Conservation (phyloP, 73 alveolate species). For the Urostyla sp. region DNA sequence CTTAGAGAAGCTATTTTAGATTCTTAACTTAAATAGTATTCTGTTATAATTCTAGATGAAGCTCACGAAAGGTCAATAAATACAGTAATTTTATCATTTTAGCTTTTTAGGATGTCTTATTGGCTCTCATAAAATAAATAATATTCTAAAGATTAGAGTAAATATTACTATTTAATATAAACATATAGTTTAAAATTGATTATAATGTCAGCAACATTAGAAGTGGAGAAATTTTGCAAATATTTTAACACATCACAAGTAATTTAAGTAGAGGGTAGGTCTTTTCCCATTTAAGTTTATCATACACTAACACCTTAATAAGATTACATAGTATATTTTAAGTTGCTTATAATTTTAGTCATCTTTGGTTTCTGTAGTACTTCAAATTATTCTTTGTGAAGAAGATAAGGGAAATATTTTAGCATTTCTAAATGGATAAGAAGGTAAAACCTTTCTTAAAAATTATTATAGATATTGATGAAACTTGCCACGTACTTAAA, state of each 20-base stretch:
- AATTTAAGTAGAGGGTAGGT: constrained; percentile 83
- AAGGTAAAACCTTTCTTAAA: no score
- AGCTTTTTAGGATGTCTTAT: constrained; percentile 96
- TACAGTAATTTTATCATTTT: no score
- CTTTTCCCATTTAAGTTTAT: constrained; percentile 80
- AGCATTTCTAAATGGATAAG: constrained; percentile 95
- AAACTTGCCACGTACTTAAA: constrained; percentile 78
- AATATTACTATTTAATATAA: background rate
- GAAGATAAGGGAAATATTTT: constrained; percentile 91
- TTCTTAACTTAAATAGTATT: constrained; percentile 85
- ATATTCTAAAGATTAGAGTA: constrained; percentile 62
- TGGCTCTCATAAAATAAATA: constrained; percentile 90
- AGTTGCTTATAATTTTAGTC: background rate
- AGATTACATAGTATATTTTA: constrained; percentile 71
- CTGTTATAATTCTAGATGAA: constrained; percentile 94
- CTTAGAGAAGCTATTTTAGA: constrained; percentile 94
- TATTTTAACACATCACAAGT: constrained; percentile 69
- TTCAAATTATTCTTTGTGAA: constrained; percentile 59
- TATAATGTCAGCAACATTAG: constrained; percentile 83
- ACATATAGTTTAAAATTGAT: constrained; percentile 45
- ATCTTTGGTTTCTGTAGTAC: background rate
- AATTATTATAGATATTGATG: constrained; percentile 98
- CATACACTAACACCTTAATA: constrained; percentile 70
- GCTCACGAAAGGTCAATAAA: constrained; percentile 97
- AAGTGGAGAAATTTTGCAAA: constrained; percentile 69